phyloP scores from a whole-genome alignment of 805 yeast genomes.

The Yamadazyma sp. region DNA sequence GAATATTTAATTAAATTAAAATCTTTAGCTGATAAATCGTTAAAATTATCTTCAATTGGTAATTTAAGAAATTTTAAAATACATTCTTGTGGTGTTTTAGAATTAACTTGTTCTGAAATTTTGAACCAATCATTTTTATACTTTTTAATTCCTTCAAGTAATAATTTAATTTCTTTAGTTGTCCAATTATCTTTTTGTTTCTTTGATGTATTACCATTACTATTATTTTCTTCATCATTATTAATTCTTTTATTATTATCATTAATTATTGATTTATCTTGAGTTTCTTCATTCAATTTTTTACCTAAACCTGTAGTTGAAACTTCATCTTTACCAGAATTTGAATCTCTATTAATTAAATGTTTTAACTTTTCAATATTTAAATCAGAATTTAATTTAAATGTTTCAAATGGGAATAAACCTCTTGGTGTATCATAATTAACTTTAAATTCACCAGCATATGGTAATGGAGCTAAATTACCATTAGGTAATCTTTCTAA shows the following conservation, averaged over 20 bases:
- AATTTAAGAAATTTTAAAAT: conserved; percentile 72
- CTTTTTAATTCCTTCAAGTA: conserved; percentile 62
- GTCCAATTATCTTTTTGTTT: conserved; percentile 56
- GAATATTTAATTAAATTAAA: conserved; percentile 78
- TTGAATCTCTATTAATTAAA: conserved; percentile 16
- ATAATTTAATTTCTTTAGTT: conserved; percentile 53
- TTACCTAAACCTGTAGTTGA: background rate
- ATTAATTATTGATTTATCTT: no score
- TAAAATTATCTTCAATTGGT: conserved; percentile 76
- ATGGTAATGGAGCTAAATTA: conserved; percentile 54
- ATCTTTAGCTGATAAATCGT: conserved; percentile 44
- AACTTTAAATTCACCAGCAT: conserved; percentile 72
- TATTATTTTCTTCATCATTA: conserved; percentile 1
- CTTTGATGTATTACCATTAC: conserved; percentile 13
- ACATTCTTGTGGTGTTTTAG: conserved; percentile 74
- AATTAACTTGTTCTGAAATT: conserved; percentile 63
- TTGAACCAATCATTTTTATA: conserved; percentile 76
- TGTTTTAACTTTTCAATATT: conserved; percentile 36
- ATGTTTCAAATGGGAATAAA: conserved; percentile 84
- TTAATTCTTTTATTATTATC: conserved; percentile 1
- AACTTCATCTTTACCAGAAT: background rate
- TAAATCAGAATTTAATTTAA: conserved; percentile 58
- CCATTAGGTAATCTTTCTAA: conserved; percentile 50
- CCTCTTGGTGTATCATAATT: conserved; percentile 90
- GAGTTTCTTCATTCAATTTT: no score